Percentiles rank a stretch among this genome's conserved stretches.
These are phyloP conservation scores for Solanum chaucha DNA, from an alignment of 257 asterid genomes.

Conservation along the genomic window DNA sequence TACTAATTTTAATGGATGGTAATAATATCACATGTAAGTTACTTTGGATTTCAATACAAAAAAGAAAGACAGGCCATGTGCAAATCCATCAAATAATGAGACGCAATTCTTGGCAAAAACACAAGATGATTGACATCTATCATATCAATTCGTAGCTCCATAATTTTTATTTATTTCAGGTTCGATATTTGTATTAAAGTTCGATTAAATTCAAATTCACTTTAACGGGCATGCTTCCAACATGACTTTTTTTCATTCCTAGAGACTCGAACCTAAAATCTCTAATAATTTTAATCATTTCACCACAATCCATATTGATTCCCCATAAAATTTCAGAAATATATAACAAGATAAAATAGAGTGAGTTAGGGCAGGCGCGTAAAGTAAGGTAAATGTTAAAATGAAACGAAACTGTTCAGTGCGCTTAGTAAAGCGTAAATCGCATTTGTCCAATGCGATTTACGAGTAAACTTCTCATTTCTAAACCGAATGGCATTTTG, in stretches of 20 bases:
- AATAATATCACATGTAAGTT: neutral
- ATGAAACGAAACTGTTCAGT: too few species aligned
- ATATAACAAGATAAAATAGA: too few species aligned
- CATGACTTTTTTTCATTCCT: neutral
- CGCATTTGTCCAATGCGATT: too few species aligned
- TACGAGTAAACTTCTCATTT: too few species aligned
- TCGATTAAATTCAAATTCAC: neutral
- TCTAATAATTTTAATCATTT: neutral
- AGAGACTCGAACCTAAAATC: neutral
- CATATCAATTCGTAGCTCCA: neutral
- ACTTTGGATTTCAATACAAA: neutral
- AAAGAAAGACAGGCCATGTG: constrained; percentile 26
- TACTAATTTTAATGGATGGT: neutral
- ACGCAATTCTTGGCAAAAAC: constrained; percentile 14
- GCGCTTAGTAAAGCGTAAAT: too few species aligned
- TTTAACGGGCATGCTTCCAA: neutral
- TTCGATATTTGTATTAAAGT: neutral
- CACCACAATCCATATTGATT: neutral
- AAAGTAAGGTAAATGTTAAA: too few species aligned
- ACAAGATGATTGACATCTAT: constrained; percentile 13
- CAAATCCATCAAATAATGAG: constrained; percentile 5
- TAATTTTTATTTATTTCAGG: too few species aligned
- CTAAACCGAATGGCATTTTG: too few species aligned
- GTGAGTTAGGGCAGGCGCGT: too few species aligned
- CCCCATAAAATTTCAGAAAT: neutral